Evolutionary conservation across 2,329 filamentous ascomycete species (phyloP), one percentile per base, ranked within the genome.

Genomic region (Diaporthe caulivora): DNA sequence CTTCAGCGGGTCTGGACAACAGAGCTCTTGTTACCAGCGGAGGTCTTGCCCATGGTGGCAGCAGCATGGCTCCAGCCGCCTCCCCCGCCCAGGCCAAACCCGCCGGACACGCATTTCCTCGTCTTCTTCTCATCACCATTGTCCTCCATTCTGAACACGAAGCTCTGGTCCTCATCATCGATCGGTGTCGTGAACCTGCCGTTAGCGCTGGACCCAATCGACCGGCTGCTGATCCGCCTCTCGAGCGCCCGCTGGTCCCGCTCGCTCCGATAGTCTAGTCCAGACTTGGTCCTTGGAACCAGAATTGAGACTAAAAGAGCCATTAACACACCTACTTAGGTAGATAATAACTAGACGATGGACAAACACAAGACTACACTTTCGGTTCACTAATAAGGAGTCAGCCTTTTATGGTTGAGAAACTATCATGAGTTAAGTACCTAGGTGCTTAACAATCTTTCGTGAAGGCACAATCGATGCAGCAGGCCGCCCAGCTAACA

Each of bases 71-170:
- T 86, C 80, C 82, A 82, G 73, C 83, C 83, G 31, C 80, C 80
- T 70, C 84, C 81, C 64, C 79, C 80, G 9, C 70, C 54, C n/a
- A 74, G 75, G 51, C 71, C 71, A 47, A 86, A 77, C 17, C 85
- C 85, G 7, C 84, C 85, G 2, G 87, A 87, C 1, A 81, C 83
- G 71, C 87, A 86, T 81, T 89, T 90, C 68, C 86, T 82, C 13
- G 84, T 83, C 58, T 65, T 67, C 51, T 71, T 34, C 54, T 84
- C 83, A 40, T 91, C 89, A 31, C 89, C 88, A 37, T 90, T 88
- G 71, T 91, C 89, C 76, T 92, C 90, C 90, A 92, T 92, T 78
- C 84, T 89, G 79, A 92, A 92, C 18, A 92, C 88, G 76, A 92
- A 91, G 34, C 89, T 87, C 5, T 88, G 85, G 71, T 92, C 89